Percentiles rank a stretch among this genome's conserved stretches.
phyloP scores from a whole-genome alignment of 768 basidiomycete species.

The Termitomyces eurrhizus region DNA sequence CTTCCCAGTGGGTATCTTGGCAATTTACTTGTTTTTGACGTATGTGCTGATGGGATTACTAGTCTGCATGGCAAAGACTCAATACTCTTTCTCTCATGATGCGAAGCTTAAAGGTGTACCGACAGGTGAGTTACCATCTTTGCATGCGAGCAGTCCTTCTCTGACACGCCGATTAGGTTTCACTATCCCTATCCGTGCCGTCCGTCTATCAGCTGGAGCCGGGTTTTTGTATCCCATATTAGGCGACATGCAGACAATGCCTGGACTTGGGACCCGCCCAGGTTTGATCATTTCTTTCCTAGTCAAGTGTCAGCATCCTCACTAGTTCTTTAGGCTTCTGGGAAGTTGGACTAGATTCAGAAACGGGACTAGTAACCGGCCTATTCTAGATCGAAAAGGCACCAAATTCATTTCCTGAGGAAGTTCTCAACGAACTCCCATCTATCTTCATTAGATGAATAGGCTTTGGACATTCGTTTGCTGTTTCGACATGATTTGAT shows the following conservation, averaged over 20 bases:
- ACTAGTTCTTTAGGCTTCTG: constrained; percentile 62
- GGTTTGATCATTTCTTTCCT: constrained; percentile 35
- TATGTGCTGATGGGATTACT: constrained; percentile 15
- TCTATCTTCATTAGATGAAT: constrained; percentile 17
- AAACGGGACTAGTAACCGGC: constrained; percentile 80
- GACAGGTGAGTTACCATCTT: constrained; percentile 41
- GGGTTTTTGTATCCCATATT: constrained; percentile 94
- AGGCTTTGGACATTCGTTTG: not conserved
- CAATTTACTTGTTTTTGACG: not conserved
- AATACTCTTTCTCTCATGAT: constrained; percentile 96
- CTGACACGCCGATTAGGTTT: constrained; percentile 52
- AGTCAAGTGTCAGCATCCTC: constrained; percentile 6
- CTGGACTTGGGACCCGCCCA: constrained; percentile 89
- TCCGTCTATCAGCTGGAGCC: constrained; percentile 87
- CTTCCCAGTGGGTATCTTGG: constrained; percentile 62
- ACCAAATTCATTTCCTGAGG: not conserved
- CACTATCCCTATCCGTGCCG: constrained; percentile 85
- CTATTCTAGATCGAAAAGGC: constrained; percentile 55
- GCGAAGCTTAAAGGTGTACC: constrained; percentile 89
- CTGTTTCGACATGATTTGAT: constrained; percentile 11
- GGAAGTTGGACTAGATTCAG: constrained; percentile 81
- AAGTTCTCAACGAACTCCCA: constrained; percentile 22
- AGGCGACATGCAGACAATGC: constrained; percentile 99
- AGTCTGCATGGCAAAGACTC: constrained; percentile 98
- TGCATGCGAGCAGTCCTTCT: not conserved